Conservation (phyloP, 306 rosid species). For the Macrotyloma uniflorum region DNA sequence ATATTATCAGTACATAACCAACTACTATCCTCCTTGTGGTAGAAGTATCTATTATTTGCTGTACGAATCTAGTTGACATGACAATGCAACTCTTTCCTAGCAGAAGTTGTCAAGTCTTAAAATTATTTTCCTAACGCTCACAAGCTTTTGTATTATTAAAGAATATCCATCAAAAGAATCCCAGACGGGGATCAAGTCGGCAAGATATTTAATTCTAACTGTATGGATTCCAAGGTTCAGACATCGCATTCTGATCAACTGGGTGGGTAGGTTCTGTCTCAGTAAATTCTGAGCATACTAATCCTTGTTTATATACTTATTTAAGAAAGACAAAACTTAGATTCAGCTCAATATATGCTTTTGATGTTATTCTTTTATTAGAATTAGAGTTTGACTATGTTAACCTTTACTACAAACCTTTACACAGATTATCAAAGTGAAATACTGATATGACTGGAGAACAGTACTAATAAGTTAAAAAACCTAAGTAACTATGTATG, state of each 20-base stretch:
- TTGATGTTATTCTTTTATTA: too few species aligned
- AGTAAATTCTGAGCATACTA: neutral
- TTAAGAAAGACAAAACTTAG: too few species aligned
- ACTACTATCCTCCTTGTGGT: neutral
- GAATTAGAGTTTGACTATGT: too few species aligned
- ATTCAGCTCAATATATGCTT: too few species aligned
- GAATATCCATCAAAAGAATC: constrained; percentile 12
- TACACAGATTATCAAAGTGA: too few species aligned
- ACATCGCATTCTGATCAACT: neutral
- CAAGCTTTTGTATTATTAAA: neutral
- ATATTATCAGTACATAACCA: neutral
- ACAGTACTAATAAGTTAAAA: too few species aligned
- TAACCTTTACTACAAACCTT: too few species aligned
- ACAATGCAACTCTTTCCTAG: neutral
- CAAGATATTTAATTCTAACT: constrained; percentile 1
- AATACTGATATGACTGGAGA: too few species aligned
- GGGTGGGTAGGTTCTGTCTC: neutral
- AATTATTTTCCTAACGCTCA: neutral
- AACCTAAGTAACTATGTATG: too few species aligned
- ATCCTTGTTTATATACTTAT: neutral
- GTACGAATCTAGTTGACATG: neutral
- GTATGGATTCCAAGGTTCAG: constrained; percentile 17
- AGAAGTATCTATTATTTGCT: neutral
- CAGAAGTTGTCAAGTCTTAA: neutral
- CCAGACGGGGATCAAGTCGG: neutral